These are phyloP conservation scores for Tolypocladium pustulatum DNA, from an alignment of 2,329 filamentous ascomycete genomes.

Conservation along the genomic window DNA sequence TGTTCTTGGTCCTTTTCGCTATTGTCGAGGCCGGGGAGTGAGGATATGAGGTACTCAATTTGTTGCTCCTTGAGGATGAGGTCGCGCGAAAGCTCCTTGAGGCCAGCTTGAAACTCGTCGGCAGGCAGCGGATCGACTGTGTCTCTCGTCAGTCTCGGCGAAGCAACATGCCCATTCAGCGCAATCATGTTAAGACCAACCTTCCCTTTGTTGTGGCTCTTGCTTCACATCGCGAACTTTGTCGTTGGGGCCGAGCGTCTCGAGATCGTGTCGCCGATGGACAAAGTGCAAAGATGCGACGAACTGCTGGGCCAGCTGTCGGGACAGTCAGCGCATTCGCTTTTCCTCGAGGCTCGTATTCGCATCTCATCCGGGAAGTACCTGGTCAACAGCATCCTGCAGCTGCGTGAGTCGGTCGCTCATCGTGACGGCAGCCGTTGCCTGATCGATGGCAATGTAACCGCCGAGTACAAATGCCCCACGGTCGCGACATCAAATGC, in stretches of 20 bases:
- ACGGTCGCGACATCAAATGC: neutral
- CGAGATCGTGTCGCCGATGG: conserved; percentile 57
- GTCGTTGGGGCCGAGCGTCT: conserved; percentile 46
- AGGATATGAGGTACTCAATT: conserved; percentile 67
- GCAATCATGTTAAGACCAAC: conserved; percentile 16
- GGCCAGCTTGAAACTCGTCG: conserved; percentile 55
- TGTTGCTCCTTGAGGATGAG: conserved; percentile 73
- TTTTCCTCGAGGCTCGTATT: neutral
- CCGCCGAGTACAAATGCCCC: no score
- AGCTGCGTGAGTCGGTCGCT: conserved; percentile 71
- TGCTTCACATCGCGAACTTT: conserved; percentile 49
- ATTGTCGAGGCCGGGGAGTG: conserved; percentile 65
- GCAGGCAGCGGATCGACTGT: conserved; percentile 50
- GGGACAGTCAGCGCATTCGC: neutral
- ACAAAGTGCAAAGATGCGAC: conserved; percentile 57
- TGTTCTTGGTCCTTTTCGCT: conserved; percentile 68
- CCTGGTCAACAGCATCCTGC: conserved; percentile 77
- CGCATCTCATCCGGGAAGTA: conserved; percentile 21
- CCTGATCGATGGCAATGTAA: neutral
- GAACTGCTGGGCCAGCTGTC: conserved; percentile 57
- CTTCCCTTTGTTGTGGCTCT: conserved; percentile 39
- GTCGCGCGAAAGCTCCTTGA: conserved; percentile 65
- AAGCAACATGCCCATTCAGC: neutral
- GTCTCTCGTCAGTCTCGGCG: conserved; percentile 1
- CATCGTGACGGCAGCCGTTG: conserved; percentile 33